A percentile compares a stretch with the other conserved stretches of the same genome.
Evolutionary conservation across 1,284 basidiomycete genomes (phyloP).

Genomic region (Puccinia polysora): DNA sequence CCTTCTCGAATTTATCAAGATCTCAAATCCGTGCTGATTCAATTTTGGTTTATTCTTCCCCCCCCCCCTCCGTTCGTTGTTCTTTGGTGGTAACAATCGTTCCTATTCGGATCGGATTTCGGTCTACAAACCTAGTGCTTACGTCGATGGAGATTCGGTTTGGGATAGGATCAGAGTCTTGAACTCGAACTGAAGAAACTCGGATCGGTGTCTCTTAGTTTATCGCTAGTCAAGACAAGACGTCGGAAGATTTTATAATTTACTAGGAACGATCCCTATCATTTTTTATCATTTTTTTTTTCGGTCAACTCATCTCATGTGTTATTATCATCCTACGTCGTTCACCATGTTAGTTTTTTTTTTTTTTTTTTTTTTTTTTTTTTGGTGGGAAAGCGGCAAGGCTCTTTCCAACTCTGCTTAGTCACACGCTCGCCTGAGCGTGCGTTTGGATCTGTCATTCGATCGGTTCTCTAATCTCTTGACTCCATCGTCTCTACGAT

Average conservation of each 20-base stretch:
- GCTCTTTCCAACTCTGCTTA: too few relatives aligned
- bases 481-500: too few relatives aligned
- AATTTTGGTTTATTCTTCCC: too few relatives aligned
- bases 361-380: neutral
- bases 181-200: too few relatives aligned
- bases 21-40: too few relatives aligned
- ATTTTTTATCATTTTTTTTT: neutral
- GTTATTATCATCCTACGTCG: neutral
- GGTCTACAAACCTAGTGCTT: slow-evolving; percentile 16
- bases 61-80: too few relatives aligned
- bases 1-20: neutral
- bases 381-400: too few relatives aligned
- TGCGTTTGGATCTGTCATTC: too few relatives aligned
- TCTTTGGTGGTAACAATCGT: neutral
- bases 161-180: slow-evolving; percentile 38
- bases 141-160: slow-evolving; percentile 43
- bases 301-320: neutral
- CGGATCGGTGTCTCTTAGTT: too few relatives aligned
- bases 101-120: neutral
- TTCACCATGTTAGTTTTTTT: neutral
- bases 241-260: neutral
- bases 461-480: too few relatives aligned
- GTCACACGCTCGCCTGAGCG: too few relatives aligned
- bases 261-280: neutral
- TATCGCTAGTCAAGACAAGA: too few relatives aligned